Base-by-base conservation (phyloP, 192 early-diverging fungal species). In the Coemansia sp. region DNA sequence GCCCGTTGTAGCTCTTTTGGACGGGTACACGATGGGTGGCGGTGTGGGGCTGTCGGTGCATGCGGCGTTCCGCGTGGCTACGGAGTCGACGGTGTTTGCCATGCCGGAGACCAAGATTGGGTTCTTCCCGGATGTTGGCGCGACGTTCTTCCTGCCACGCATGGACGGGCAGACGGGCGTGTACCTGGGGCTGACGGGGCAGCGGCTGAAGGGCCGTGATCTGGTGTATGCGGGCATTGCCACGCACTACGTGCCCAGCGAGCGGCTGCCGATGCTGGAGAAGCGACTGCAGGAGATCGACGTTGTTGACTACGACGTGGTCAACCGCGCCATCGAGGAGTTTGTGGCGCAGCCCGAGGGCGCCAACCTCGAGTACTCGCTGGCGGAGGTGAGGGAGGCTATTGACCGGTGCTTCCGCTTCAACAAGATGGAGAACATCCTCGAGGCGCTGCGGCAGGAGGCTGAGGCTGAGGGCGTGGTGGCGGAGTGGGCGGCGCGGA, bases 81-180 rank as follows among this genome's bases (percentile, higher is more conserved):
- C 94, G 36, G 96, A 99, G 81, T 89, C 92, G 19, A 94, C 98
- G 2, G 67, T 96, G 63, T 96, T 98, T 79, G 91, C 96, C 41
- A 99, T 99, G 95, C 96, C 98, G 6, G 98, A 99, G 75, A 94
- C 95, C 4, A 87, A 86, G 62, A 99, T 99, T 66, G 98, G 98
- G 14, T 86, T 98, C 41, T 95, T 98, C 72, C 98, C 98, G 13
- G 98, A 98, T 72, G 96, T 98, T 0, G 96, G 96, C 27, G 95
- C 93, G 6, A 89, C 90, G 14, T 98, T 97, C 85, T 99, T 98
- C 78, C 77, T 99, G 59, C 88, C 98, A 31, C 85, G 96, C 14
- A 74, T 99, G 73, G 96, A 98, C 68, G 98, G 96, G n/a, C 87
- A 95, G 78, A 72, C 95, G 10, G 98, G 98, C 45, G 90, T 87